Percentiles rank a stretch among this genome's conserved stretches.
Conservation (phyloP, 192 early-diverging fungal genomes). For the Funneliformis geosporum region DNA sequence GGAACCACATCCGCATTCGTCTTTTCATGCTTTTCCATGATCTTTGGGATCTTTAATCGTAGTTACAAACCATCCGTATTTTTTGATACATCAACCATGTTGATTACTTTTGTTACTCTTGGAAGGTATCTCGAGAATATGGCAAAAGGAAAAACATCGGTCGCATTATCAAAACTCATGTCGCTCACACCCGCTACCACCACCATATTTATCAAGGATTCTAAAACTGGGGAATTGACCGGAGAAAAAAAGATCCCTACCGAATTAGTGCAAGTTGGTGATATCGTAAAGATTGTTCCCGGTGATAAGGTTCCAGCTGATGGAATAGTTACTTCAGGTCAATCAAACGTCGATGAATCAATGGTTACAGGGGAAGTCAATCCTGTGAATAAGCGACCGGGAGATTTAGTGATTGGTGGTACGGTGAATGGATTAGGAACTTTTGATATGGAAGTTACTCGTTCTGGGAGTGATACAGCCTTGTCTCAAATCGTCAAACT, state of each 20-base stretch:
- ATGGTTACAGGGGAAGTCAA: conserved; percentile 93
- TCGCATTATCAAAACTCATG: conserved; percentile 86
- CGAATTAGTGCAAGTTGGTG: conserved; percentile 84
- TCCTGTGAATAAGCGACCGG: conserved; percentile 69
- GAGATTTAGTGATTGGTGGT: conserved; percentile 82
- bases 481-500: conserved; percentile 90
- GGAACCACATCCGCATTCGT: conserved; percentile 85
- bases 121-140: conserved; percentile 93
- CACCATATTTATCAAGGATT: conserved; percentile 54
- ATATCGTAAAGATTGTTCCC: conserved; percentile 85
- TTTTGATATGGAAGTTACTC: conserved; percentile 79
- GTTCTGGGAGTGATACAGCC: conserved; percentile 89
- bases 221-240: conserved; percentile 48
- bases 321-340: conserved; percentile 73
- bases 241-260: conserved; percentile 77
- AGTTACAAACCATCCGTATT: conserved; percentile 75
- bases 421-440: conserved; percentile 91
- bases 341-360: conserved; percentile 89
- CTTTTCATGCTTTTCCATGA: conserved; percentile 79
- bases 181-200: conserved; percentile 80
- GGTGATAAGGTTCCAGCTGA: conserved; percentile 94
- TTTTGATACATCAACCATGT: conserved; percentile 90
- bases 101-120: conserved; percentile 91
- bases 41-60: conserved; percentile 57
- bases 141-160: conserved; percentile 92